These are phyloP conservation scores for Camellia japonica DNA, from an alignment of 148 eudicot species.

Conservation along the genomic window DNA sequence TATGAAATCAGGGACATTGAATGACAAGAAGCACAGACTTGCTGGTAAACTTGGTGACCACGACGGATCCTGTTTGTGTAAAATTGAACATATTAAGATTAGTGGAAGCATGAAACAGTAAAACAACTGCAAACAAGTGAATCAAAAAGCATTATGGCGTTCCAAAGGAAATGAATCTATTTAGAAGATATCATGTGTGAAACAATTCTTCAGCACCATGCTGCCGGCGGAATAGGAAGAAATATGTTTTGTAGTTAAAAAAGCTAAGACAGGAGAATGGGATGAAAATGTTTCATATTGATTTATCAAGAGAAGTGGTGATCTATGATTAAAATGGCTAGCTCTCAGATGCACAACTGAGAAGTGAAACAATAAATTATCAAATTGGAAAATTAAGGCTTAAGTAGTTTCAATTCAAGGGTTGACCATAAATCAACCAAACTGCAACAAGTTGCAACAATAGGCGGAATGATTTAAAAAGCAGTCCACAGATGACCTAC, in stretches of 20 bases:
- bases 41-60: constrained; percentile 91
- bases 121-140: not conserved
- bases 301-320: not conserved
- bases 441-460: not conserved
- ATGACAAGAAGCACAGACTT: constrained; percentile 96
- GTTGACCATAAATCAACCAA: not conserved
- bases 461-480: not conserved
- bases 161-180: not conserved
- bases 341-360: not conserved
- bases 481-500: not conserved
- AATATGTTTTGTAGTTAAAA: not conserved
- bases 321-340: not conserved
- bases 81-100: constrained; percentile 1
- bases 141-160: not conserved
- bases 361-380: not conserved
- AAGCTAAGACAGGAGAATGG: not conserved
- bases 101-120: not conserved
- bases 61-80: constrained; percentile 69
- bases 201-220: not conserved
- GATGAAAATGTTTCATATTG: not conserved
- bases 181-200: not conserved
- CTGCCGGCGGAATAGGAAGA: not conserved
- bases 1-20: constrained; percentile 83
- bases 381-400: not conserved
- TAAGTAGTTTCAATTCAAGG: not conserved